Percentiles rank a stretch among this genome's conserved stretches.
Evolutionary conservation across 768 basidiomycete species (phyloP).

Genomic region (Coprinopsis strossmayeri): DNA sequence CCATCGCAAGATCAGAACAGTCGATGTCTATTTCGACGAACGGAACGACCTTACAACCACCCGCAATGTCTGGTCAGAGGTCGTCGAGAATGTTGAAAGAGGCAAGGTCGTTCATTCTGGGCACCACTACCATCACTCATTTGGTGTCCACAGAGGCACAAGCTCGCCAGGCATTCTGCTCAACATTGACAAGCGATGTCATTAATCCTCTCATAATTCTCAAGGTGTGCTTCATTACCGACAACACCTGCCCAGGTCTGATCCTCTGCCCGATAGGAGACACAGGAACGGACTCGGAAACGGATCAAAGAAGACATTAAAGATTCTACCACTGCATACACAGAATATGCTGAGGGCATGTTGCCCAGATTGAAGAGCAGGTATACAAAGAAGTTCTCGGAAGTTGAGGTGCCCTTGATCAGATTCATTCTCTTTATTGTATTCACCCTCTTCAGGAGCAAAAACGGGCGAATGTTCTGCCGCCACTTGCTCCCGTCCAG

Average conservation of each 20-base stretch:
- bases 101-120: constrained; percentile 32
- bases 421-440: background rate
- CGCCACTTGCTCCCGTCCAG: constrained; percentile 26
- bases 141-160: constrained; percentile 56
- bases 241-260: constrained; percentile 4
- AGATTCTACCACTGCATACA: constrained; percentile 66
- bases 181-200: constrained; percentile 66
- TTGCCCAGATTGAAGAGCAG: constrained; percentile 74
- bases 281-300: constrained; percentile 87
- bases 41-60: constrained; percentile 57
- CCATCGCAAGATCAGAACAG: constrained; percentile 62
- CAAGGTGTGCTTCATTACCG: constrained; percentile 39
- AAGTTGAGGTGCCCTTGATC: constrained; percentile 59
- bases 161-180: constrained; percentile 71
- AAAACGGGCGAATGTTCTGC: constrained; percentile 40
- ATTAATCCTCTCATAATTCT: constrained; percentile 60
- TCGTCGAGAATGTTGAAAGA: constrained; percentile 80
- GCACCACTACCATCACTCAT: constrained; percentile 3
- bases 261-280: constrained; percentile 48
- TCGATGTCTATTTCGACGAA: constrained; percentile 70
- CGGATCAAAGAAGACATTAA: constrained; percentile 90
- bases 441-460: constrained; percentile 45
- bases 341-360: constrained; percentile 73
- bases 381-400: constrained; percentile 81
- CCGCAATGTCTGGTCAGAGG: constrained; percentile 75